Evolutionary conservation across 2,329 filamentous ascomycete genomes (phyloP).

Genomic region (Blastomyces silverae): DNA sequence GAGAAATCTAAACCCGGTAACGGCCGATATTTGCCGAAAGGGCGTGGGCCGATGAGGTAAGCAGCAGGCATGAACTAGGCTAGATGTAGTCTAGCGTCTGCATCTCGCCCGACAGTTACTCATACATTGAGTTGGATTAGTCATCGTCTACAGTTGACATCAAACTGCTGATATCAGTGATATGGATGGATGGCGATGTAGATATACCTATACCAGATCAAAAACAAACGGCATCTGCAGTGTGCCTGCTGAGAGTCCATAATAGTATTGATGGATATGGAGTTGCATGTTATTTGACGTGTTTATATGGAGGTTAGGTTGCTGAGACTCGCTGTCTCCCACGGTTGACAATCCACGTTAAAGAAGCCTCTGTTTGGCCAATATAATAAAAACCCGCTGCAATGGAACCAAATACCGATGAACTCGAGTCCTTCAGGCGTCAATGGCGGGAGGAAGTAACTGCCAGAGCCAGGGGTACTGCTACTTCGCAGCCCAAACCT

Average conservation of each 20-base stretch:
- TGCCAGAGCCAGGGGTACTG: conserved; percentile 31
- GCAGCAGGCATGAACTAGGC: neutral
- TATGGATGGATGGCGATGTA: neutral
- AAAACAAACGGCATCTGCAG: neutral
- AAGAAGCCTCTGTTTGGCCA: neutral
- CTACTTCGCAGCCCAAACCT: conserved; percentile 7
- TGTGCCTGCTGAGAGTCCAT: neutral
- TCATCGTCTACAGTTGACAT: too few species aligned
- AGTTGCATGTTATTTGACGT: neutral
- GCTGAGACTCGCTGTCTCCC: conserved; percentile 5
- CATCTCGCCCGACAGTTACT: too few species aligned
- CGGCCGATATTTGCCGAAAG: conserved; percentile 5
- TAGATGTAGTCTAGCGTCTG: neutral
- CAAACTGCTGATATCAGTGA: too few species aligned
- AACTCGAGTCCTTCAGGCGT: conserved; percentile 77
- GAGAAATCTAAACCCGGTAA: neutral
- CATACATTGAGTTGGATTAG: too few species aligned
- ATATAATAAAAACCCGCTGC: neutral
- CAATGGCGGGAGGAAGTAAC: conserved; percentile 79
- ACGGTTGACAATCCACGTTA: neutral
- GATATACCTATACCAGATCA: neutral
- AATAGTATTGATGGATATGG: neutral
- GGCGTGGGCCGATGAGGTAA: neutral
- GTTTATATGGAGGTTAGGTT: conserved; percentile 1
- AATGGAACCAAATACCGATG: conserved; percentile 31